phyloP scores from a whole-genome alignment of 164 flowering plant species.

The Berberis vulgaris region DNA sequence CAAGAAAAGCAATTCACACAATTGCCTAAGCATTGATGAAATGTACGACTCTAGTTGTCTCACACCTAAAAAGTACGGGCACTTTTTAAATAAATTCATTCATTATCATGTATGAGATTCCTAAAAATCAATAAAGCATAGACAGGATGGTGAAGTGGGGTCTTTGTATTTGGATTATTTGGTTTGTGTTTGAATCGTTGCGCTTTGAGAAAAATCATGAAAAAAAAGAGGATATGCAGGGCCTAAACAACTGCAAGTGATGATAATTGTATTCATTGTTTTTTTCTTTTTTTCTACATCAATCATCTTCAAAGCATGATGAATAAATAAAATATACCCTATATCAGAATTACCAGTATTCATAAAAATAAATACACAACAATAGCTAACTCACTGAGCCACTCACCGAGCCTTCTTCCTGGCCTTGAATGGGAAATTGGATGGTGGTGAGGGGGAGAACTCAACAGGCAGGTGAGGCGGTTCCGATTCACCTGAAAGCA shows the following conservation, averaged over 20 bases:
- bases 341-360: conserved; percentile 15
- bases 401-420: conserved; percentile 65
- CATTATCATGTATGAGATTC: background rate
- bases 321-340: conserved; percentile 10
- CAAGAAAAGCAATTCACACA: background rate
- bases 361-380: conserved; percentile 12
- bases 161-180: background rate
- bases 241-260: background rate
- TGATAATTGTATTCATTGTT: conserved; percentile 2
- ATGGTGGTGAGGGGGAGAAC: conserved; percentile 88
- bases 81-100: background rate
- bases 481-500: conserved; percentile 68
- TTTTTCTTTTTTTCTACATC: conserved; percentile 6
- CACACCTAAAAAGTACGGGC: no score
- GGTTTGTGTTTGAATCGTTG: no score
- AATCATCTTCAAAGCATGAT: conserved; percentile 19
- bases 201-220: no score
- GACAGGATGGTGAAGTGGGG: background rate
- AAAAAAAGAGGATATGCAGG: background rate
- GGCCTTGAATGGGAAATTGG: conserved; percentile 51
- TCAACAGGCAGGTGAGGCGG: conserved; percentile 79
- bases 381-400: conserved; percentile 41
- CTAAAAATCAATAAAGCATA: background rate
- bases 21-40: conserved; percentile 1
- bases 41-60: no score